These are phyloP conservation scores for Exserohilum rostratum DNA, from an alignment of 2,329 filamentous ascomycete species.

Conservation along the genomic window DNA sequence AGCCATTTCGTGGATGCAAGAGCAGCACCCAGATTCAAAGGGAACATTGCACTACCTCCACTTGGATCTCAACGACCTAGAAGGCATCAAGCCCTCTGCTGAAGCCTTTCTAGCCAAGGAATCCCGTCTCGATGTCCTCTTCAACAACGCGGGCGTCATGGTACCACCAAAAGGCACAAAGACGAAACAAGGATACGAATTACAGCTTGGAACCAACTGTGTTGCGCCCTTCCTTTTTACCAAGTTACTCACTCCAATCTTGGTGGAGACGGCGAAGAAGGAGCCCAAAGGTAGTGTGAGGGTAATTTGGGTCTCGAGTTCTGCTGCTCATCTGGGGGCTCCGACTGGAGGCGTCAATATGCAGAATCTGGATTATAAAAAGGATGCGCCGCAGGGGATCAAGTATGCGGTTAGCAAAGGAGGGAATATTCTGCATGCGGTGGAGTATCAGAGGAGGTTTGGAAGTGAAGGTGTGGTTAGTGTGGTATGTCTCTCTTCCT, in stretches of 20 bases:
- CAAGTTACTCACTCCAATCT: conserved; percentile 45
- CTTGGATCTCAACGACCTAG: conserved; percentile 53
- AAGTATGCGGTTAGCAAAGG: conserved; percentile 37
- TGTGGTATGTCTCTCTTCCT: conserved; percentile 17
- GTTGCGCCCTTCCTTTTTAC: conserved; percentile 52
- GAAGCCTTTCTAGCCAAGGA: conserved; percentile 48
- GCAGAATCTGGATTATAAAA: conserved; percentile 23
- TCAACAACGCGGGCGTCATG: conserved; percentile 47
- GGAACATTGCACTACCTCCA: conserved; percentile 31
- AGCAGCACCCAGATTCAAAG: conserved; percentile 27
- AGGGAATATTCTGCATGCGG: conserved; percentile 36
- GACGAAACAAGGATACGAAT: conserved; percentile 33
- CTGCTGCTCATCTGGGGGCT: conserved; percentile 13
- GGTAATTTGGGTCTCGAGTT: conserved; percentile 43
- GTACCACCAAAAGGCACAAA: conserved; percentile 30
- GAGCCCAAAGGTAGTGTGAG: conserved; percentile 36
- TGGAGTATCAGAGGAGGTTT: conserved; percentile 25
- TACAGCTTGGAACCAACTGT: conserved; percentile 50
- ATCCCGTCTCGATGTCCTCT: conserved; percentile 51
- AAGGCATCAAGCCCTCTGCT: conserved; percentile 45
- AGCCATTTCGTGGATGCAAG: conserved; percentile 53
- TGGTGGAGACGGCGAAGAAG: conserved; percentile 38
- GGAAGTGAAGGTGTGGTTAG: conserved; percentile 25
- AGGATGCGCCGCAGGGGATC: not conserved
- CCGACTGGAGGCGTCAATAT: conserved; percentile 26